Percentiles rank a stretch among this genome's conserved stretches.
These are phyloP conservation scores for Verticillium zaregamsianum DNA, from an alignment of 2,329 filamentous ascomycete genomes.

Conservation along the genomic window DNA sequence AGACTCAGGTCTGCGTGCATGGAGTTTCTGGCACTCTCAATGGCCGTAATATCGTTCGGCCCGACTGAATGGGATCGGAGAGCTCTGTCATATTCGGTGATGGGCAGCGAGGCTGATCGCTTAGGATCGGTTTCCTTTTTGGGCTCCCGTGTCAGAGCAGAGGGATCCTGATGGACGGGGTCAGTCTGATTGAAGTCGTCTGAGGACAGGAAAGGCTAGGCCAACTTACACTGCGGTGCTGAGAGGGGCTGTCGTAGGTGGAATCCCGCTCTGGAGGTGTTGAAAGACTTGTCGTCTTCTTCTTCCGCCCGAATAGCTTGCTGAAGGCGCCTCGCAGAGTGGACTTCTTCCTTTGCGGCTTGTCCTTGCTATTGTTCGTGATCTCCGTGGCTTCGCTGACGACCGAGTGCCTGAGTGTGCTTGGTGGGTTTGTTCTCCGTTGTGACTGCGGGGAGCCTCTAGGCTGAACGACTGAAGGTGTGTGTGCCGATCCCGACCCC, in stretches of 20 bases:
- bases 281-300: slow-evolving; percentile 36
- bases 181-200: background rate
- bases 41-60: slow-evolving; percentile 48
- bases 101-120: slow-evolving; percentile 54
- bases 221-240: slow-evolving; percentile 46
- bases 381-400: slow-evolving; percentile 36
- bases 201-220: slow-evolving; percentile 9
- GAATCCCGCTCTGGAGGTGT: slow-evolving; percentile 21
- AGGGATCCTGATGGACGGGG: slow-evolving; percentile 30
- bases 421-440: slow-evolving; percentile 32
- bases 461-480: slow-evolving; percentile 8
- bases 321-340: slow-evolving; percentile 51
- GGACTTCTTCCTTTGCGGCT: slow-evolving; percentile 53
- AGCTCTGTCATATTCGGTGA: slow-evolving; percentile 57
- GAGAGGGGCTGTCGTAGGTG: slow-evolving; percentile 16
- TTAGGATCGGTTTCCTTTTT: slow-evolving; percentile 37
- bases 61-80: slow-evolving; percentile 59
- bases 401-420: slow-evolving; percentile 41
- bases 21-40: slow-evolving; percentile 51
- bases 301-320: slow-evolving; percentile 55
- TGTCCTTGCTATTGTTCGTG: slow-evolving; percentile 24
- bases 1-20: slow-evolving; percentile 39
- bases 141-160: slow-evolving; percentile 25
- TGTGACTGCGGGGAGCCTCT: slow-evolving; percentile 19
- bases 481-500: background rate